phyloP scores from a whole-genome alignment of 257 asterid species.

The Salvia miltiorrhiza region DNA sequence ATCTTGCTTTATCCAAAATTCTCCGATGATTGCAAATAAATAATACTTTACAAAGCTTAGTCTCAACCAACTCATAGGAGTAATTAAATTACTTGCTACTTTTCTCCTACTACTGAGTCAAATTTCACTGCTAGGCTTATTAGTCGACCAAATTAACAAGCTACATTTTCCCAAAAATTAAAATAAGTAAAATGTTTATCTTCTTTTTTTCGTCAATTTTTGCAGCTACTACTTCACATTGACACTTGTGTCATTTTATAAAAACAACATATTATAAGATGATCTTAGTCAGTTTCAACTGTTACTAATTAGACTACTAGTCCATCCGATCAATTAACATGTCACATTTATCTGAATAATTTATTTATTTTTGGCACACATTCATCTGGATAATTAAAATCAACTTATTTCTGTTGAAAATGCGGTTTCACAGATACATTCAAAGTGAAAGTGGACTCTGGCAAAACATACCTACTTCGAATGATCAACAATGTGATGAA shows the following conservation, averaged over 20 bases:
- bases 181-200: not conserved
- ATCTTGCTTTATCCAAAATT: too few species aligned
- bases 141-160: not conserved
- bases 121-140: not conserved
- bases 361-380: too few species aligned
- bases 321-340: too few species aligned
- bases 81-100: not conserved
- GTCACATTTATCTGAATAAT: not conserved
- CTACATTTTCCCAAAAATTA: not conserved
- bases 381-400: not conserved
- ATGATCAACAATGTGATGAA: slow-evolving; percentile 55
- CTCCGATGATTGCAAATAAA: not conserved
- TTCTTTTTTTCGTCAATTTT: not conserved
- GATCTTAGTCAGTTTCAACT: too few species aligned
- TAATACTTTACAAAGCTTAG: not conserved
- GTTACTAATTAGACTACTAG: too few species aligned
- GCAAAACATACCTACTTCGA: slow-evolving; percentile 46
- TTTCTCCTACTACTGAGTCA: not conserved
- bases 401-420: not conserved
- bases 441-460: slow-evolving; percentile 35
- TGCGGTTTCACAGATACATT: slow-evolving; percentile 36
- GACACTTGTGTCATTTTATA: not conserved
- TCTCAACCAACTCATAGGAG: too few species aligned
- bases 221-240: too few species aligned
- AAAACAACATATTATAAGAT: too few species aligned